Conservation (phyloP, 495 filamentous ascomycete species). For the Chlorociboria aeruginascens region DNA sequence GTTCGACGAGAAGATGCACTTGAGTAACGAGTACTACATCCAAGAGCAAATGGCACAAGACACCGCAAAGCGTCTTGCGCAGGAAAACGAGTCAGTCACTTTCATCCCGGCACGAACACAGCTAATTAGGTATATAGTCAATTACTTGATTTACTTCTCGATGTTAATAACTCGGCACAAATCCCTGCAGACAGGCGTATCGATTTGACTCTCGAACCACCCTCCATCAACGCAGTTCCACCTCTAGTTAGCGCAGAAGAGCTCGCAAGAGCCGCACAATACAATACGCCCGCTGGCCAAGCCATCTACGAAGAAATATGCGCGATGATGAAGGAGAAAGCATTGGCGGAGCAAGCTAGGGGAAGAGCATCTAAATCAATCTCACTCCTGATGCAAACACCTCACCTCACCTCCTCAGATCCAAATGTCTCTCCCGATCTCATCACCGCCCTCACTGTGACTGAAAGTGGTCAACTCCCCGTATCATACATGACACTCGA, state of each 20-base stretch:
- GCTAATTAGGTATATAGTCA: constrained; percentile 7
- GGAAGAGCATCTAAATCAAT: constrained; percentile 29
- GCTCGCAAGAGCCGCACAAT: constrained; percentile 22
- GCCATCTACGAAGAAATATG: constrained; percentile 21
- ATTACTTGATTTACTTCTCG: constrained; percentile 66
- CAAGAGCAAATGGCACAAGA: constrained; percentile 67
- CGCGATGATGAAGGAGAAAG: constrained; percentile 12
- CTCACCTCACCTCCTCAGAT: constrained; percentile 6
- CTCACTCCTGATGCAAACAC: constrained; percentile 23
- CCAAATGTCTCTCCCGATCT: background rate
- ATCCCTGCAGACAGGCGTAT: constrained; percentile 65
- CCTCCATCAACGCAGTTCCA: constrained; percentile 6
- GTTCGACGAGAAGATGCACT: constrained; percentile 73
- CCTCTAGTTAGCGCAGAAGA: constrained; percentile 9
- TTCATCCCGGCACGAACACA: constrained; percentile 24
- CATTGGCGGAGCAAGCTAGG: constrained; percentile 26
- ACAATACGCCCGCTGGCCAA: constrained; percentile 32
- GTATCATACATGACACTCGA: constrained; percentile 55
- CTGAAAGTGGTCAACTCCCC: constrained; percentile 1
- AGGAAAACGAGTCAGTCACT: constrained; percentile 60
- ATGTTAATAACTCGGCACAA: constrained; percentile 69
- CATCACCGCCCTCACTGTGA: background rate
- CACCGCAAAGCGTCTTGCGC: constrained; percentile 64
- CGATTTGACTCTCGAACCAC: constrained; percentile 10
- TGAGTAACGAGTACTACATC: constrained; percentile 64